A percentile compares a stretch with the other conserved stretches of the same genome.
Conservation (phyloP, 805 yeast species). For the Teunomyces cretensis region DNA sequence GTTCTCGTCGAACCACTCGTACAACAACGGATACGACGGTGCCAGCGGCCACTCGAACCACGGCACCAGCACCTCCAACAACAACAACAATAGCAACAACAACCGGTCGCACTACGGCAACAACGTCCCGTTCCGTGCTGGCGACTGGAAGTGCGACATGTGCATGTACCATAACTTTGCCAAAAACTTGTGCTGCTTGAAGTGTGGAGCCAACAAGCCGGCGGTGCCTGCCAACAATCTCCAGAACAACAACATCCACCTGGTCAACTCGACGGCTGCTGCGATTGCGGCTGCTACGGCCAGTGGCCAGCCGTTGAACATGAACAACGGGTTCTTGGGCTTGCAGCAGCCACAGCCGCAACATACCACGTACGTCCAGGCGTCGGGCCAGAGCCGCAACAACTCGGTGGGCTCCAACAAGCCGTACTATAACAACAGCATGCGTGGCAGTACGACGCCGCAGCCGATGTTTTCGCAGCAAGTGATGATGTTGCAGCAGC, state of each 20-base stretch:
- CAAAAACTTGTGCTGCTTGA: slow-evolving; percentile 79
- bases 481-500: slow-evolving; percentile 14
- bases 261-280: slow-evolving; percentile 44
- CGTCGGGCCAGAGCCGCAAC: slow-evolving; percentile 8
- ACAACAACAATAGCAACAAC: no score
- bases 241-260: slow-evolving; percentile 21
- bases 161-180: slow-evolving; percentile 93
- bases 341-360: slow-evolving; percentile 38
- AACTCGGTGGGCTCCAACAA: slow-evolving; percentile 10
- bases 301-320: slow-evolving; percentile 44
- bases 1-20: no score
- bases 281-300: slow-evolving; percentile 50
- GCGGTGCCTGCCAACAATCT: slow-evolving; percentile 24
- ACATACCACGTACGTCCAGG: slow-evolving; percentile 14
- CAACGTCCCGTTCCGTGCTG: slow-evolving; percentile 92
- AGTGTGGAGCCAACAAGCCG: slow-evolving; percentile 78
- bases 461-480: slow-evolving; percentile 23
- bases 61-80: slow-evolving; percentile 4
- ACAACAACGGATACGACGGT: neutral
- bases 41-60: slow-evolving; percentile 10
- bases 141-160: slow-evolving; percentile 92
- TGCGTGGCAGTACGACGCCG: slow-evolving; percentile 18
- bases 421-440: slow-evolving; percentile 16
- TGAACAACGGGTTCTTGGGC: slow-evolving; percentile 29
- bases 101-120: slow-evolving; percentile 22